Conservation (phyloP, 2,329 filamentous ascomycete genomes). For the Xylariaceae sp. region DNA sequence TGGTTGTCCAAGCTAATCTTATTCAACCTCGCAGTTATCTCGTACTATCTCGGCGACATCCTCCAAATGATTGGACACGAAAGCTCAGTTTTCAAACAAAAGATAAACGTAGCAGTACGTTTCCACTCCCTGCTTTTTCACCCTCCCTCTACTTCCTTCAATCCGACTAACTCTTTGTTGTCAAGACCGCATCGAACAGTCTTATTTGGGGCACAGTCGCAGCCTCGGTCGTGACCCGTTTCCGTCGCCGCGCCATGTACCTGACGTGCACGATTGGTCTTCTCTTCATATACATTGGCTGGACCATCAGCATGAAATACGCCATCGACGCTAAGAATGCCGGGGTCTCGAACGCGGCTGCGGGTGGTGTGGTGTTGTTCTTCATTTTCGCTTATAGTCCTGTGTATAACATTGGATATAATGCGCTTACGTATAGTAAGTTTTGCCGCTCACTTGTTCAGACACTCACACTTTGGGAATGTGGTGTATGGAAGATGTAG, state of each 20-base stretch:
- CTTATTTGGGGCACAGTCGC: slow-evolving; percentile 41
- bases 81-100: slow-evolving; percentile 40
- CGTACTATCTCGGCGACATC: slow-evolving; percentile 41
- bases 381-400: slow-evolving; percentile 61
- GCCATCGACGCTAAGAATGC: slow-evolving; percentile 33
- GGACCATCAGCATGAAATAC: slow-evolving; percentile 48
- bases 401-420: slow-evolving; percentile 64
- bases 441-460: neutral
- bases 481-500: neutral
- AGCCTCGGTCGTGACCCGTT: slow-evolving; percentile 40
- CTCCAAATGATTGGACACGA: slow-evolving; percentile 46
- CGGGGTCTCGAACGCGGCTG: slow-evolving; percentile 22
- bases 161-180: neutral
- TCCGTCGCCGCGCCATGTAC: slow-evolving; percentile 37
- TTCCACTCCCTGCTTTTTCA: neutral
- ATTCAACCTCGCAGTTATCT: slow-evolving; percentile 34
- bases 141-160: neutral
- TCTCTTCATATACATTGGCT: slow-evolving; percentile 46
- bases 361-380: slow-evolving; percentile 42
- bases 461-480: neutral
- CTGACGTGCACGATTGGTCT: slow-evolving; percentile 41
- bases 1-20: neutral
- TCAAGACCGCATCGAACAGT: slow-evolving; percentile 40
- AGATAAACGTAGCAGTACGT: slow-evolving; percentile 42
- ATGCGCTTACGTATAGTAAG: slow-evolving; percentile 61